A percentile compares a stretch with the other conserved stretches of the same genome.
These are phyloP conservation scores for Crithidia brevicula DNA, from an alignment of 208 protist species.

Conservation along the genomic window DNA sequence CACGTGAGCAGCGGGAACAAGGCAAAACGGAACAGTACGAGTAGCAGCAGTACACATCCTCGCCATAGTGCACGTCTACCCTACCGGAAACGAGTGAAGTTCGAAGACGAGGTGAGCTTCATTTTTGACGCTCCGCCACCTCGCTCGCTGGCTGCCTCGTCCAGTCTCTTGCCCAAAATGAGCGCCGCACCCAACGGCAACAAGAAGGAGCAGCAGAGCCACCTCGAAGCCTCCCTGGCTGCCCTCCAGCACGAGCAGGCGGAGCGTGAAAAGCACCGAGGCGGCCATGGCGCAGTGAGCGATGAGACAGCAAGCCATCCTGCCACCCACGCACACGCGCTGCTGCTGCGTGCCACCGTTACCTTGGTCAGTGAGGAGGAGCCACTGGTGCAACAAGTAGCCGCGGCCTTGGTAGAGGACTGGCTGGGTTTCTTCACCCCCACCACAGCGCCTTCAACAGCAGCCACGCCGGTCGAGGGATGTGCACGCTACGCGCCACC, in stretches of 20 bases:
- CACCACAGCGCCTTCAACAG: neutral
- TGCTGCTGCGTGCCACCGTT: conserved; percentile 31
- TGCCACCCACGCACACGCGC: conserved; percentile 10
- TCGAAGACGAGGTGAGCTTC: neutral
- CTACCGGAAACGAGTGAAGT: too few relatives aligned
- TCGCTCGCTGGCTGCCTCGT: conserved; percentile 14
- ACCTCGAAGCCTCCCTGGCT: neutral
- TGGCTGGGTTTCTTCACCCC: conserved; percentile 28
- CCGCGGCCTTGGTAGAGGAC: conserved; percentile 51
- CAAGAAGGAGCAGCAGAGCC: neutral
- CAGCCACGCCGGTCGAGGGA: too few relatives aligned
- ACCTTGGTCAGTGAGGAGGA: conserved; percentile 52
- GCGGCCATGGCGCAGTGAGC: neutral
- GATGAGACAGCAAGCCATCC: neutral
- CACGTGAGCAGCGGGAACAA: too few relatives aligned
- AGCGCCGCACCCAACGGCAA: neutral
- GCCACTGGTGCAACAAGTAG: conserved; percentile 50
- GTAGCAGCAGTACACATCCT: too few relatives aligned
- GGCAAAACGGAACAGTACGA: too few relatives aligned
- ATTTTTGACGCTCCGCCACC: neutral
- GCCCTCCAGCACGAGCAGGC: conserved; percentile 4
- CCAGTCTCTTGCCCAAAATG: conserved; percentile 16
- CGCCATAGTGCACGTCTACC: too few relatives aligned
- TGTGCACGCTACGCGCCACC: too few relatives aligned
- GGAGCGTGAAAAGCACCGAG: neutral